Evolutionary conservation across 257 asterid species (phyloP), one percentile per base, ranked within the genome.

Genomic region (Prunella vulgaris): DNA sequence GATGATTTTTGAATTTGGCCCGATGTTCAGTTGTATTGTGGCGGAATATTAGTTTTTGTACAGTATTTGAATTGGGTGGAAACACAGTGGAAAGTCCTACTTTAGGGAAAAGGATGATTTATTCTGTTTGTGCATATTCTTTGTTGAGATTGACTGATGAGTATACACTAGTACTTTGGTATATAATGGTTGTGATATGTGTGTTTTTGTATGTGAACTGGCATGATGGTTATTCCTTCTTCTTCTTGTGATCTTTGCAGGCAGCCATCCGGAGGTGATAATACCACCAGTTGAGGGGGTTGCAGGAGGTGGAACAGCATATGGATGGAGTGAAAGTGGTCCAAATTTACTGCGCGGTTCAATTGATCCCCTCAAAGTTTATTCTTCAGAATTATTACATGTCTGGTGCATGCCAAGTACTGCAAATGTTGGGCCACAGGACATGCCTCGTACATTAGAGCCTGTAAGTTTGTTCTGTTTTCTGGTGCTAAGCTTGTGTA

Each of bases 231-330:
- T 42, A 40, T 52, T 65, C 56, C 72, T 37, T 27, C 15, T 24
- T 40, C 15, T 59, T 60, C 37, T 57, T 74, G 35, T 69, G 75
- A 56, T 79, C 18, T 69, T 22, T 72, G 69, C 78, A 93, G 98
- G 89, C 74, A 84, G 78, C 73, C 85, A 85, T 58, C 89, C 74
- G 71, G 96, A 84, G 71, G 63, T 46, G 57, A 63, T 6, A 37
- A 96, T 87, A 65, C 96, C 91, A 4, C 97, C 98, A n/a, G 88
- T 94, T 67, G 97, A 94, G 85, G 99, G 99, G 53, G 93, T 94
- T 72, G 91, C 97, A 18, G 97, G 97, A 56, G 99, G 99, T 61
- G 99, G 97, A 72, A 94, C 97, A 2, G 90, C 97, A 20, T 94
- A 94, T 60, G 99, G 99, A 49, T 91, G 99, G 96, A 65, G 86